Percentiles rank a stretch among this genome's conserved stretches.
These are phyloP conservation scores for Stipa capillata DNA, from an alignment of 176 grass and related monocot genomes.

Conservation along the genomic window DNA sequence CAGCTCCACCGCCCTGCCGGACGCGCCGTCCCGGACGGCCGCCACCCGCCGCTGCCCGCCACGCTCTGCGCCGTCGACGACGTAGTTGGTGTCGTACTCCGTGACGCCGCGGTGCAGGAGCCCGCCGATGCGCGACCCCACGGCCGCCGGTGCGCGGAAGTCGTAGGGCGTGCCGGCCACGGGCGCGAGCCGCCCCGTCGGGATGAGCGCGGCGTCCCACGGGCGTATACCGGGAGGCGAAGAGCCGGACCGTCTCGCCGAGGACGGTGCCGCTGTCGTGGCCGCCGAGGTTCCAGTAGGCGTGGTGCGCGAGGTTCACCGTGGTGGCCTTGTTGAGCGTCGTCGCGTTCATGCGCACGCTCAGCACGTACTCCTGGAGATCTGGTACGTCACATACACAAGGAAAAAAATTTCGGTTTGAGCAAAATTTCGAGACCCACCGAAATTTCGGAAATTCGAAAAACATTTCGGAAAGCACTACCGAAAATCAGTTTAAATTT, in stretches of 20 bases:
- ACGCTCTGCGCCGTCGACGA: background rate
- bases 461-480: too few relatives aligned
- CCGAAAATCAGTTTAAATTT: too few relatives aligned
- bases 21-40: slow-evolving; percentile 32
- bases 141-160: slow-evolving; percentile 24
- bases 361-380: slow-evolving; percentile 31
- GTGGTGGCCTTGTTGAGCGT: slow-evolving; percentile 51
- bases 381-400: slow-evolving; percentile 58
- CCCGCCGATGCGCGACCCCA: slow-evolving; percentile 39
- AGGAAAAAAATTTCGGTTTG: too few relatives aligned
- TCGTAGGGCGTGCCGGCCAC: slow-evolving; percentile 60
- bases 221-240: slow-evolving; percentile 37
- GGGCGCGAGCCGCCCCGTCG: slow-evolving; percentile 21
- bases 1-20: slow-evolving; percentile 49
- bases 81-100: slow-evolving; percentile 68
- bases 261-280: slow-evolving; percentile 37
- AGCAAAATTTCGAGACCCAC: too few relatives aligned
- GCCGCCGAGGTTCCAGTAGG: slow-evolving; percentile 63
- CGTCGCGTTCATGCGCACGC: slow-evolving; percentile 44
- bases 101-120: slow-evolving; percentile 2
- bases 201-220: slow-evolving; percentile 35
- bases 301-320: slow-evolving; percentile 59
- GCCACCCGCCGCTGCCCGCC: slow-evolving; percentile 42
- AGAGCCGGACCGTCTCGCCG: slow-evolving; percentile 39
- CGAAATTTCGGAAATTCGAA: too few relatives aligned